Conservation (phyloP, 805 yeast genomes). For the Saturnispora sanitii region DNA sequence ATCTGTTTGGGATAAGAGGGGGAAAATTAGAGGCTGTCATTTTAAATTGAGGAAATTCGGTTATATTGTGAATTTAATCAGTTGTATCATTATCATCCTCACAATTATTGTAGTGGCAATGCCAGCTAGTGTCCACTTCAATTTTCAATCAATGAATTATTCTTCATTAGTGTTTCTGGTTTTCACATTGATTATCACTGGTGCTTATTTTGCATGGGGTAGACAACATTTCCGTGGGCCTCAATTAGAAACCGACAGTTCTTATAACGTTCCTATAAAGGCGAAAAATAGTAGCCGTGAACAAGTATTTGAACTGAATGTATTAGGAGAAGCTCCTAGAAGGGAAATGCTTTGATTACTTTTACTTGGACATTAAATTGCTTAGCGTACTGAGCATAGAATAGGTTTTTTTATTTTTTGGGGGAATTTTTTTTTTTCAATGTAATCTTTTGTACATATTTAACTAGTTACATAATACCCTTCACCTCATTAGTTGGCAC, state of each 20-base stretch:
- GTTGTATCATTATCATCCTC: slow-evolving; percentile 50
- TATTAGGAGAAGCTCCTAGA: too few species aligned
- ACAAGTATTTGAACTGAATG: too few species aligned
- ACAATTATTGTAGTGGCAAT: slow-evolving; percentile 55
- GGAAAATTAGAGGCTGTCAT: slow-evolving; percentile 56
- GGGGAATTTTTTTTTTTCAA: not conserved
- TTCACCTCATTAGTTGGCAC: too few species aligned
- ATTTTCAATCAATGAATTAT: slow-evolving; percentile 43
- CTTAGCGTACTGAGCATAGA: too few species aligned
- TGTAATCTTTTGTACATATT: too few species aligned
- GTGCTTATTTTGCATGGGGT: slow-evolving; percentile 54
- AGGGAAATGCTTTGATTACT: too few species aligned
- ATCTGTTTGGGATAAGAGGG: slow-evolving; percentile 49
- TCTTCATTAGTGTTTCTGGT: slow-evolving; percentile 53
- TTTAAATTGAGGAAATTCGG: slow-evolving; percentile 56
- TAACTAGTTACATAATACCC: not conserved
- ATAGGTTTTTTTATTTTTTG: too few species aligned
- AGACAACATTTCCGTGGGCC: slow-evolving; percentile 55
- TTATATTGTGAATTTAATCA: slow-evolving; percentile 48
- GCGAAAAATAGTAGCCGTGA: not conserved
- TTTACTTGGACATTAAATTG: too few species aligned
- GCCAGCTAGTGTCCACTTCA: slow-evolving; percentile 56
- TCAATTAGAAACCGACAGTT: slow-evolving; percentile 19
- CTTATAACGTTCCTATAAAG: slow-evolving; percentile 3
- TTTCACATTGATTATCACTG: slow-evolving; percentile 38